Percentiles rank a stretch among this genome's conserved stretches.
Evolutionary conservation across 2,329 filamentous ascomycete genomes (phyloP).

Genomic region (Ophiocordyceps camponoti-floridani): DNA sequence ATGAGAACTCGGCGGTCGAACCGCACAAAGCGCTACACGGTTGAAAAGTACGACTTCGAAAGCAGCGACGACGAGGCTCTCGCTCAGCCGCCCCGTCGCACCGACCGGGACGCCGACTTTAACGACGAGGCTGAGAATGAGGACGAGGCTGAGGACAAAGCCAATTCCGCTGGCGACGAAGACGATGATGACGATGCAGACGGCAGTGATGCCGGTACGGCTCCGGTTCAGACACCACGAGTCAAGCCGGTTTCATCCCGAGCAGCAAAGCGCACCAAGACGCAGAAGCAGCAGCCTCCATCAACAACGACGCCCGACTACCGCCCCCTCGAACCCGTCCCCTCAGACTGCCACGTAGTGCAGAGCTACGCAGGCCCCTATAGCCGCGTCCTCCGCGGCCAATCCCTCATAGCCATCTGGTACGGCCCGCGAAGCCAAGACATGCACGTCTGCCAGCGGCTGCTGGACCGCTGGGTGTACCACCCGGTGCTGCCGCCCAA

Average conservation of each 20-base stretch:
- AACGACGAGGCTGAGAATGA: constrained; percentile 9
- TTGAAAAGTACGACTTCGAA: constrained; percentile 17
- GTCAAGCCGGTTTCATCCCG: background rate
- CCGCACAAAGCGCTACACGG: constrained; percentile 15
- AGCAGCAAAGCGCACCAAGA: background rate
- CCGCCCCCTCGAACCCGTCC: constrained; percentile 14
- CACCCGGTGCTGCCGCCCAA: constrained; percentile 22
- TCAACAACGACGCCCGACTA: background rate
- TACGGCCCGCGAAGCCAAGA: constrained; percentile 21
- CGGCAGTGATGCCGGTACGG: background rate
- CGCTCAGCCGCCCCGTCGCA: constrained; percentile 5
- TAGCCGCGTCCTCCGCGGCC: constrained; percentile 14
- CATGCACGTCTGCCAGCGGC: constrained; percentile 16
- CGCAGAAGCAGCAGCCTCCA: background rate
- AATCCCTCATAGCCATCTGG: constrained; percentile 18
- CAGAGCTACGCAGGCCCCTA: constrained; percentile 18
- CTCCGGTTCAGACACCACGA: background rate
- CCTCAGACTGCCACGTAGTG: constrained; percentile 12
- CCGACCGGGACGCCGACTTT: constrained; percentile 13
- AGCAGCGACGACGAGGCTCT: constrained; percentile 13
- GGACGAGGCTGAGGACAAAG: constrained; percentile 13
- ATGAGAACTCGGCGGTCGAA: constrained; percentile 21
- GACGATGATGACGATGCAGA: constrained; percentile 2
- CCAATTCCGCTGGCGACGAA: constrained; percentile 11
- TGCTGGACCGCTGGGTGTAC: constrained; percentile 22